A percentile compares a stretch with the other conserved stretches of the same genome.
Conservation (phyloP, 1,284 basidiomycete genomes). For the Cutaneotrichosporon arboriforme region DNA sequence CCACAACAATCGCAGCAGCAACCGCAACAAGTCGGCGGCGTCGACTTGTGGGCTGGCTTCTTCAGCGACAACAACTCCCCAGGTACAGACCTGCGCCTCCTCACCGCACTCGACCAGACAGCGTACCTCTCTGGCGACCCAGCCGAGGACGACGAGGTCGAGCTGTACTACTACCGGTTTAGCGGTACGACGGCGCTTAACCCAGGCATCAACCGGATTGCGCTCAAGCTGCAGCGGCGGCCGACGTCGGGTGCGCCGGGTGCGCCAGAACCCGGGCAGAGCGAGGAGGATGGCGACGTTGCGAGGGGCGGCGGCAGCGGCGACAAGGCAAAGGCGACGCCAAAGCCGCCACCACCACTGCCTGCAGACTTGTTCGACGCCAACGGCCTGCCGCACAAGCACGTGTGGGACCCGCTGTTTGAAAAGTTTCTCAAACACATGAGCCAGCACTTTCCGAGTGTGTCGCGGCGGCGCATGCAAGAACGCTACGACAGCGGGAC, state of each 20-base stretch:
- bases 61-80: conserved; percentile 16
- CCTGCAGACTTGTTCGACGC: conserved; percentile 41
- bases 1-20: neutral
- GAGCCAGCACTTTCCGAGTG: conserved; percentile 48
- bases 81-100: conserved; percentile 32
- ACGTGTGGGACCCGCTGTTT: conserved; percentile 44
- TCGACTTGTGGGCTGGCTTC: conserved; percentile 5
- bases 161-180: conserved; percentile 49
- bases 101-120: conserved; percentile 47
- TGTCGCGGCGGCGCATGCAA: conserved; percentile 42
- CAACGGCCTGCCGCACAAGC: conserved; percentile 43
- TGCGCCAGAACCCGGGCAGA: conserved; percentile 21
- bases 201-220: conserved; percentile 50
- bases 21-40: neutral
- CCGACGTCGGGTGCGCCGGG: neutral
- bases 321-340: conserved; percentile 7
- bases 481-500: conserved; percentile 48
- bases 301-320: neutral
- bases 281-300: too few relatives aligned
- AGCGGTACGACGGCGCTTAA: conserved; percentile 45
- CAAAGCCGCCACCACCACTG: conserved; percentile 13
- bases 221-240: conserved; percentile 45
- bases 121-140: conserved; percentile 48
- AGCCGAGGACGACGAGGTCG: conserved; percentile 42
- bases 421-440: conserved; percentile 46